phyloP scores from a whole-genome alignment of 164 flowering plant species.

The Cinnamomum micranthum region DNA sequence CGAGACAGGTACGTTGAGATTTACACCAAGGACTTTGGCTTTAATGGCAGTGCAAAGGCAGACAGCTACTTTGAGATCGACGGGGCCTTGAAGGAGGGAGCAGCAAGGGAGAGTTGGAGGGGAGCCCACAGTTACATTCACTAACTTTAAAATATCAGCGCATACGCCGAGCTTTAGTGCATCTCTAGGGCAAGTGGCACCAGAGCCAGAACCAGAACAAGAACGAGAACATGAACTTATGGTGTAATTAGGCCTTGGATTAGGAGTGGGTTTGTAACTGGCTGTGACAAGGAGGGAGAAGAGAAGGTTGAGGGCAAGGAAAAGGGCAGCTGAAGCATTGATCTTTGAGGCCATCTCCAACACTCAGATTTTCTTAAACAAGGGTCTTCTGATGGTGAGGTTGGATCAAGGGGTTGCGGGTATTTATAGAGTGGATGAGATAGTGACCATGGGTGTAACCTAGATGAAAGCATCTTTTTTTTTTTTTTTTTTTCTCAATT shows the following conservation, averaged over 20 bases:
- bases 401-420: too few relatives aligned
- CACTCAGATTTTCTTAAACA: too few relatives aligned
- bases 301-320: slow-evolving; percentile 32
- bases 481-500: too few relatives aligned
- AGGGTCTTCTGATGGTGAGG: too few relatives aligned
- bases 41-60: slow-evolving; percentile 18
- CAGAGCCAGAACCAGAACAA: too few relatives aligned
- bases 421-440: too few relatives aligned
- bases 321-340: slow-evolving; percentile 21
- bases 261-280: slow-evolving; percentile 6
- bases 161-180: slow-evolving; percentile 46
- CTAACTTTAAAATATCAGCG: slow-evolving; percentile 56
- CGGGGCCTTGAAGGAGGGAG: slow-evolving; percentile 13
- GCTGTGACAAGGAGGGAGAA: slow-evolving; percentile 24
- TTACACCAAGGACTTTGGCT: slow-evolving; percentile 57
- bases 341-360: slow-evolving; percentile 18
- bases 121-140: slow-evolving; percentile 50
- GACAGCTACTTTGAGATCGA: too few relatives aligned
- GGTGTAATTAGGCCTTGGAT: slow-evolving; percentile 42
- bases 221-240: slow-evolving; percentile 45
- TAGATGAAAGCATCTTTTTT: too few relatives aligned
- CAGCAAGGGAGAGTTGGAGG: slow-evolving; percentile 56
- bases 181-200: too few relatives aligned
- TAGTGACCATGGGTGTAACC: too few relatives aligned
- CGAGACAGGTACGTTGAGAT: slow-evolving; percentile 47